Evolutionary conservation across 495 filamentous ascomycete genomes (phyloP), one percentile per base, ranked within the genome.

Genomic region (Aspergillus heteromorphus): DNA sequence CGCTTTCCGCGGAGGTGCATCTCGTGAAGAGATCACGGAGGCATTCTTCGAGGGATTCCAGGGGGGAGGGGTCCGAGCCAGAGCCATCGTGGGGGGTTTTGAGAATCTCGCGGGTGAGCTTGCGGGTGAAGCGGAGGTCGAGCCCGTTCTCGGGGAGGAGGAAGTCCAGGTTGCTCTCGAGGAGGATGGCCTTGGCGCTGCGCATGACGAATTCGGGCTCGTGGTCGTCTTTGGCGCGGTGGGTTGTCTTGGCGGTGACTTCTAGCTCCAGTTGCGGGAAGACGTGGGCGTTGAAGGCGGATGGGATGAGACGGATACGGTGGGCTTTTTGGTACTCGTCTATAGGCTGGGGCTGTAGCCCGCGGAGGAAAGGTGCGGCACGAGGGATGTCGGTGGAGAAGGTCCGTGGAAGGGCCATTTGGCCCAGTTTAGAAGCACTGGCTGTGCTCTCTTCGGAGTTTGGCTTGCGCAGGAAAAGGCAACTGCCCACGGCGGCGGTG

Each of bases 121-220:
- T 72, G 23, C 70, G 65, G 5, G 70, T 72, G 47, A 77, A 77
- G 4, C 73, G 73, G 23, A 77, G 58, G 52, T 77, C 74, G 25
- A 68, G 48, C 2, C 66, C 56, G 31, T 61, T 67, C 55, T 77
- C 74, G 3, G 74, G 74, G 11, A 77, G 63, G 10, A 77, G 61
- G 51, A 73, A 75, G 45, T 77, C 73, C 11, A 75, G 63, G 31
- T 59, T 67, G 42, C 53, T 73, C 20, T 69, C 61, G 14, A 49
- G 23, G 11, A 66, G 31, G 19, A 77, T 56, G 0, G 65, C 59
- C 36, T 69, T 72, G n/a, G 67, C 56, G 16, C 58, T 68, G 17
- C 47, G 56, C 19, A 74, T 36, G 2, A 51, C 51, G 10, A 67
- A 55, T 25, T 58, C 51, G 5, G 52, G 25, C 6, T 52, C 54